phyloP scores from a whole-genome alignment of 129 eudicot genomes.

The Centaurea solstitialis region DNA sequence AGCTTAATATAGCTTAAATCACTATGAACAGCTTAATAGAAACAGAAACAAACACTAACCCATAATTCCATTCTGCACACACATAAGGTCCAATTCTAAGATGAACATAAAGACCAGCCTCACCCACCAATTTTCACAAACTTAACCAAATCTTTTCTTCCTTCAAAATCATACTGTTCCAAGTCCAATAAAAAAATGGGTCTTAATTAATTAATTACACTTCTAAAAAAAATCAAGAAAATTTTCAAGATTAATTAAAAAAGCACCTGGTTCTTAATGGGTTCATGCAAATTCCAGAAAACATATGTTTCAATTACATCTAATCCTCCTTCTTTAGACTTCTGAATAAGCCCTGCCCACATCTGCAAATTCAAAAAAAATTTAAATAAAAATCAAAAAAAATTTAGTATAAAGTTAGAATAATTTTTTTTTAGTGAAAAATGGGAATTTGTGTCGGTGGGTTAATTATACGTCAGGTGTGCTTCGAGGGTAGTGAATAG shows the following conservation, averaged over 20 bases:
- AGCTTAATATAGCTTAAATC: not conserved
- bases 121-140: constrained; percentile 76
- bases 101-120: constrained; percentile 90
- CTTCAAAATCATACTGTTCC: constrained; percentile 92
- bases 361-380: constrained; percentile 47
- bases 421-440: not conserved
- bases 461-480: constrained; percentile 72
- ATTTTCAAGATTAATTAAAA: constrained; percentile 3
- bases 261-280: constrained; percentile 75
- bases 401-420: not conserved
- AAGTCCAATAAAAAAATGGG: constrained; percentile 13
- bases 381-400: too few species aligned
- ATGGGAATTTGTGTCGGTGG: not conserved
- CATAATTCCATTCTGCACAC: constrained; percentile 99
- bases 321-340: constrained; percentile 94
- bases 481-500: constrained; percentile 97
- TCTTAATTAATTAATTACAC: not conserved
- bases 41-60: constrained; percentile 41
- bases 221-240: not conserved
- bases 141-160: constrained; percentile 87
- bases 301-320: constrained; percentile 92
- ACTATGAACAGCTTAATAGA: not conserved
- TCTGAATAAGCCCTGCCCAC: constrained; percentile 98
- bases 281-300: constrained; percentile 97
- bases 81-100: constrained; percentile 95